A percentile compares a stretch with the other conserved stretches of the same genome.
These are phyloP conservation scores for Immersiporthe knoxdaviesiana DNA, from an alignment of 2,329 filamentous ascomycete species.

Conservation along the genomic window DNA sequence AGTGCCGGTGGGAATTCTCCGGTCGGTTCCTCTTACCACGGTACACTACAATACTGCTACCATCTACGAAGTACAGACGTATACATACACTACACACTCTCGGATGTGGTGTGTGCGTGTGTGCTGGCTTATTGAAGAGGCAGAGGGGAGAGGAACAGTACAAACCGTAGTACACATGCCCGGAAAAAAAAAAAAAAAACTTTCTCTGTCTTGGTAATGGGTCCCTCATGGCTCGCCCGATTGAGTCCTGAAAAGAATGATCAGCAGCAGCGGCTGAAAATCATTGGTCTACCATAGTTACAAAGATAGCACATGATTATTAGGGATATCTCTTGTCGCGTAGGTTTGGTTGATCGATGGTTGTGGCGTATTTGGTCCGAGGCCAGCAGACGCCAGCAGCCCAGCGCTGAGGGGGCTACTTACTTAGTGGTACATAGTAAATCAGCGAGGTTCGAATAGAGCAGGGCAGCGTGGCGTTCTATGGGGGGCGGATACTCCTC, in stretches of 20 bases:
- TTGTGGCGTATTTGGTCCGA: neutral
- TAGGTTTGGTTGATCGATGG: neutral
- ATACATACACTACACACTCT: neutral
- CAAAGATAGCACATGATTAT: neutral
- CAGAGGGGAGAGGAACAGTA: neutral
- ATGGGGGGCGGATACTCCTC: neutral
- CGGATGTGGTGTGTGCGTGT: neutral
- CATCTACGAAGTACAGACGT: too few species aligned
- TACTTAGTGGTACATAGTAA: too few species aligned
- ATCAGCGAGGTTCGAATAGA: constrained; percentile 4
- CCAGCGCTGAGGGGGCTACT: neutral
- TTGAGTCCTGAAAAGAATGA: neutral
- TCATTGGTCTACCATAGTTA: neutral
- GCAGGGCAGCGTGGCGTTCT: too few species aligned
- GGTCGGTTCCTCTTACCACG: neutral
- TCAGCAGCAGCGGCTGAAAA: neutral
- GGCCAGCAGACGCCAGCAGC: neutral
- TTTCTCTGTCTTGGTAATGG: neutral
- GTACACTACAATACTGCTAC: neutral
- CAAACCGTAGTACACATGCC: neutral
- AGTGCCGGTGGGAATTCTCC: constrained; percentile 7
- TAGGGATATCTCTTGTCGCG: neutral
- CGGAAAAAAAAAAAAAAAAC: neutral
- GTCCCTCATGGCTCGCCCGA: too few species aligned
- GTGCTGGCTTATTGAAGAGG: neutral